A percentile compares a stretch with the other conserved stretches of the same genome.
Evolutionary conservation across 164 flowering plant genomes (phyloP).

Genomic region (Chimonanthus praecox): DNA sequence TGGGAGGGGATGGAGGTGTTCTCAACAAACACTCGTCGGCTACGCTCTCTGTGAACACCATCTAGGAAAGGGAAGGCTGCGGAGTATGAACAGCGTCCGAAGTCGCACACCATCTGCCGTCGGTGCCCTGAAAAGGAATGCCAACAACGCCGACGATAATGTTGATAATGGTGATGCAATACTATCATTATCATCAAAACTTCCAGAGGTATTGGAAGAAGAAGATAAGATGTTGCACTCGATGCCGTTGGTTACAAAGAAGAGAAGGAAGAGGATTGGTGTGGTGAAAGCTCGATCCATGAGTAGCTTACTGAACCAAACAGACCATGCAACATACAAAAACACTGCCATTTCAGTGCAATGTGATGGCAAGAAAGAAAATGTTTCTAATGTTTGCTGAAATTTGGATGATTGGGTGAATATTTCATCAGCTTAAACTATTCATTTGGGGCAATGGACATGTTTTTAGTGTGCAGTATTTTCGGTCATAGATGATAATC

Average conservation of each 20-base stretch:
- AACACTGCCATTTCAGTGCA: not conserved
- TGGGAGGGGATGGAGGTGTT: constrained; percentile 90
- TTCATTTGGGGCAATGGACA: too few species aligned
- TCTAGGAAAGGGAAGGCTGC: constrained; percentile 68
- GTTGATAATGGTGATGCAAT: not conserved
- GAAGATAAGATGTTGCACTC: not conserved
- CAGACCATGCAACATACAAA: constrained; percentile 4
- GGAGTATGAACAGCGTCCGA: constrained; percentile 48
- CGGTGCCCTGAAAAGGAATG: too few species aligned
- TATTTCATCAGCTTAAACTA: too few species aligned
- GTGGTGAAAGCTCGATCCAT: constrained; percentile 71
- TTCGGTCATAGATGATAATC: not conserved
- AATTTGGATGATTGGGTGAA: too few species aligned
- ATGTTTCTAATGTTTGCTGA: too few species aligned
- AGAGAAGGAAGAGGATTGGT: constrained; percentile 56
- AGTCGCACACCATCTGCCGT: constrained; percentile 12
- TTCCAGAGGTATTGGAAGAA: not conserved
- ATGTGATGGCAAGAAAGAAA: not conserved
- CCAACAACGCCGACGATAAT: not conserved
- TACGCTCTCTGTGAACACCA: constrained; percentile 91
- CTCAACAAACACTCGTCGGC: constrained; percentile 78
- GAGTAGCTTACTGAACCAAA: constrained; percentile 63
- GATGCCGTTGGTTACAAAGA: constrained; percentile 16
- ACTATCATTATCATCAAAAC: not conserved
- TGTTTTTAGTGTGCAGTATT: not conserved